Evolutionary conservation across 2,329 filamentous ascomycete genomes (phyloP).

Genomic region (Cephalotrichum gorgonifer): DNA sequence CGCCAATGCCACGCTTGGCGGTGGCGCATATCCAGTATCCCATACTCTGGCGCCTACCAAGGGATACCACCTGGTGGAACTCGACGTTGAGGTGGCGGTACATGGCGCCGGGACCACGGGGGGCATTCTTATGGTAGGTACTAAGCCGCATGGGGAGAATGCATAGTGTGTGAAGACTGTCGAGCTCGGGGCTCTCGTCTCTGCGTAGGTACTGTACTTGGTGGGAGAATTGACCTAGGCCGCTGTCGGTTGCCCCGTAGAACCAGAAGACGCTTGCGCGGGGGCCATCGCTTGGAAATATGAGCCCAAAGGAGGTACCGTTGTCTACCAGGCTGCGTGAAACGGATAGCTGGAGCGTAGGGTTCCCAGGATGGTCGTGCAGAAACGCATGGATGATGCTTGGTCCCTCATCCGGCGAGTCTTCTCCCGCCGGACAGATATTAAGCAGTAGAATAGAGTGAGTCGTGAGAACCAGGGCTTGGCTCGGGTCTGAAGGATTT

Average conservation of each 20-base stretch:
- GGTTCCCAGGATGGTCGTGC: not conserved
- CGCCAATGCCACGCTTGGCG: slow-evolving; percentile 4
- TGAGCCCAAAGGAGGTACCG: not conserved
- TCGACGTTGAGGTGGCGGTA: slow-evolving; percentile 23
- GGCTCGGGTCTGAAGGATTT: slow-evolving; percentile 3
- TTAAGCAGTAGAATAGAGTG: slow-evolving; percentile 6
- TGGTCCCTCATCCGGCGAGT: not conserved
- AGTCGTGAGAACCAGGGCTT: slow-evolving; percentile 8
- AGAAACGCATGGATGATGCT: not conserved
- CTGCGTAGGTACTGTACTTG: slow-evolving; percentile 11
- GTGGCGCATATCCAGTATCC: slow-evolving; percentile 25
- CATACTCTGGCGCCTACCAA: slow-evolving; percentile 32
- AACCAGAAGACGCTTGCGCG: slow-evolving; percentile 1
- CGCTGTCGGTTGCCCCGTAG: not conserved
- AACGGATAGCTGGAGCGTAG: not conserved
- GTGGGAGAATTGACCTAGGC: not conserved
- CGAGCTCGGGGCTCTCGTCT: slow-evolving; percentile 3
- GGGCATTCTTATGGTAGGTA: slow-evolving; percentile 1
- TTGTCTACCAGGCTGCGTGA: not conserved
- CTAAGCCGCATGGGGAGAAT: slow-evolving; percentile 17
- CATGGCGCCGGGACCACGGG: slow-evolving; percentile 13
- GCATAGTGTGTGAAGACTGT: slow-evolving; percentile 15
- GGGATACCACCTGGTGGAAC: slow-evolving; percentile 35
- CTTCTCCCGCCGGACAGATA: not conserved
- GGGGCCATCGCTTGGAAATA: not conserved